Conservation (phyloP, 169 alveolate species). For the Cryptosporidium meleagridis region DNA sequence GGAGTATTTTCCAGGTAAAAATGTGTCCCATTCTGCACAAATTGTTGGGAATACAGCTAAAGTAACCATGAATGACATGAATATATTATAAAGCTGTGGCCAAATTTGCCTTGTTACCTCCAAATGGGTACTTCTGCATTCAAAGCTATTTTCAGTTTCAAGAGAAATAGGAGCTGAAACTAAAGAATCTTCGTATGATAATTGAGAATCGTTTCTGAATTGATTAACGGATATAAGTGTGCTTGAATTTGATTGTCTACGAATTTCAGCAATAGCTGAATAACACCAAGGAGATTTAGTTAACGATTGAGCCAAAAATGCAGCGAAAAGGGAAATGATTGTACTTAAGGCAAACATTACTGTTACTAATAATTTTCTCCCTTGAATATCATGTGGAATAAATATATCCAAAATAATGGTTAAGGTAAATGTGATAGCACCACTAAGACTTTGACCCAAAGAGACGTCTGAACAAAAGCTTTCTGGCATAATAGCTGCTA, state of each 20-base stretch:
- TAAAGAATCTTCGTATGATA: constrained; percentile 49
- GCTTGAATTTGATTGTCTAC: constrained; percentile 11
- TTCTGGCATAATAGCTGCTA: constrained; percentile 73
- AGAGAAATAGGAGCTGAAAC: constrained; percentile 50
- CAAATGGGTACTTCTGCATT: constrained; percentile 19
- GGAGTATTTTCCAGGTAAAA: constrained; percentile 41
- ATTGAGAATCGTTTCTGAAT: constrained; percentile 16
- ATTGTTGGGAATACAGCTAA: constrained; percentile 67
- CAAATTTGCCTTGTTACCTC: constrained; percentile 71
- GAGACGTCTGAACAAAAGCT: constrained; percentile 72
- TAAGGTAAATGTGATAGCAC: constrained; percentile 36
- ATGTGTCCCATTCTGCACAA: constrained; percentile 48
- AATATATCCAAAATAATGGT: constrained; percentile 19
- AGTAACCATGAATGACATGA: constrained; percentile 69
- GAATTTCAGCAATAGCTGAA: constrained; percentile 67
- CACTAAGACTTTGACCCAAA: constrained; percentile 64
- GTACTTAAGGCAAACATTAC: constrained; percentile 55
- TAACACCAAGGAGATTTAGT: constrained; percentile 67
- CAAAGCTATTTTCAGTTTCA: constrained; percentile 43
- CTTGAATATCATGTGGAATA: constrained; percentile 43
- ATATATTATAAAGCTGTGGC: constrained; percentile 73
- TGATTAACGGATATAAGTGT: neutral
- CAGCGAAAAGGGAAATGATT: constrained; percentile 39
- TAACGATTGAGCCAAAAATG: constrained; percentile 59
- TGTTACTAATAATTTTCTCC: constrained; percentile 35